Conservation (phyloP, 1,284 basidiomycete genomes). For the Trichosporon inkin region DNA sequence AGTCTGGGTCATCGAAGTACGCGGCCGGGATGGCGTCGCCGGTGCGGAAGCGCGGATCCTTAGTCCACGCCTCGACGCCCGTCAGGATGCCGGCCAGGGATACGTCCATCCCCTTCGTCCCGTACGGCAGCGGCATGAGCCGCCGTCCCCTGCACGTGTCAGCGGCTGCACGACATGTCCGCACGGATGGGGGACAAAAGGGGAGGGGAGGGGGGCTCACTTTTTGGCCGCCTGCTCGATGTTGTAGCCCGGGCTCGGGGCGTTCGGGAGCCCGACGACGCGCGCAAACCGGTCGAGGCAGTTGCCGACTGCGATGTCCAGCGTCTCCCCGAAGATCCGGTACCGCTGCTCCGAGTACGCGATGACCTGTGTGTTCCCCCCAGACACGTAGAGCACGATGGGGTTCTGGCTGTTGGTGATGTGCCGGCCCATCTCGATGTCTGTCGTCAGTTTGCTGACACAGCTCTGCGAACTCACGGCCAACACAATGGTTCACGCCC, state of each 20-base stretch:
- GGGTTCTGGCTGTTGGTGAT: slow-evolving; percentile 94
- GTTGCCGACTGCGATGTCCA: slow-evolving; percentile 98
- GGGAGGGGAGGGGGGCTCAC: slow-evolving; percentile 52
- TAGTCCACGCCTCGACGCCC: slow-evolving; percentile 80
- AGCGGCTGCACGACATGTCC: no score
- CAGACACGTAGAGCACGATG: slow-evolving; percentile 96
- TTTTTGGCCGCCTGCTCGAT: slow-evolving; percentile 94
- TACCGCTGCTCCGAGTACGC: slow-evolving; percentile 97
- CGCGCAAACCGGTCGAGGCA: slow-evolving; percentile 96
- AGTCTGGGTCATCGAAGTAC: slow-evolving; percentile 18
- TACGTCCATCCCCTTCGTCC: slow-evolving; percentile 97
- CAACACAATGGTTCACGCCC: slow-evolving; percentile 97
- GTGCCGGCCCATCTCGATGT: slow-evolving; percentile 97
- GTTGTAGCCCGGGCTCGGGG: slow-evolving; percentile 96
- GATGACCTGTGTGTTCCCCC: slow-evolving; percentile 98
- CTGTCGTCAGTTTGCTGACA: slow-evolving; percentile 58
- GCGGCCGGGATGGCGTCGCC: slow-evolving; percentile 27
- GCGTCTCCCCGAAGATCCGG: slow-evolving; percentile 96
- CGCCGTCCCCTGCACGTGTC: slow-evolving; percentile 52
- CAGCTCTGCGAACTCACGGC: slow-evolving; percentile 80
- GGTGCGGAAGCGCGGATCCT: slow-evolving; percentile 65
- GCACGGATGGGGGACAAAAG: not conserved
- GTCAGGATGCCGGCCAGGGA: slow-evolving; percentile 90
- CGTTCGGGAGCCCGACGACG: slow-evolving; percentile 92
- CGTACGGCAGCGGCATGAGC: slow-evolving; percentile 80